Evolutionary conservation across 306 rosid species (phyloP).

Genomic region (Acacia confusa): DNA sequence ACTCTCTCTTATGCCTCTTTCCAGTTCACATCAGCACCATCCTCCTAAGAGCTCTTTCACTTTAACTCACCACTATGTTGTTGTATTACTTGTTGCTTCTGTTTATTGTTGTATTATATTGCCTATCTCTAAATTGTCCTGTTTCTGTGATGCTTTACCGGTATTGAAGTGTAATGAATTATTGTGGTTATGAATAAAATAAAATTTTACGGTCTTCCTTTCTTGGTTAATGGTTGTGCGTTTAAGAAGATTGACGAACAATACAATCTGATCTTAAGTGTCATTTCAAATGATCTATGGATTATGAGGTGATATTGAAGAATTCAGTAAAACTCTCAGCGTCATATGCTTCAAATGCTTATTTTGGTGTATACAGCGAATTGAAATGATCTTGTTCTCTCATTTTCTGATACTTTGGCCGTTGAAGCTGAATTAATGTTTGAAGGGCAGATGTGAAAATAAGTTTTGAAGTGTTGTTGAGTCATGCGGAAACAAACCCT

Average conservation of each 20-base stretch:
- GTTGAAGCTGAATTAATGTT: not conserved
- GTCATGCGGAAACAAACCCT: not conserved
- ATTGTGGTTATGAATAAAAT: not conserved
- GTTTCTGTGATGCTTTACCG: constrained; percentile 3
- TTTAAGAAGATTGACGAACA: not conserved
- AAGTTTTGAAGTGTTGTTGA: not conserved
- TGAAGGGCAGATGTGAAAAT: not conserved
- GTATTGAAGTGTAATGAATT: not conserved
- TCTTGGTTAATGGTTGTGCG: no score
- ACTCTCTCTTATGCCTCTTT: constrained; percentile 78
- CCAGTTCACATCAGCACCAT: constrained; percentile 52
- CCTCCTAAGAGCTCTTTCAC: constrained; percentile 13
- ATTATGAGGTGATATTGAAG: not conserved
- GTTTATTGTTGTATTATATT: not conserved
- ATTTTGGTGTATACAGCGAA: not conserved
- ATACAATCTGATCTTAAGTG: not conserved
- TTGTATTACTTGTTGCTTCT: not conserved
- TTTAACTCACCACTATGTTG: not conserved
- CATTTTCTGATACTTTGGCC: not conserved
- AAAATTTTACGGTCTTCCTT: not conserved
- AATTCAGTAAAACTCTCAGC: not conserved
- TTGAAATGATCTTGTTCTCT: not conserved
- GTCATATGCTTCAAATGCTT: not conserved
- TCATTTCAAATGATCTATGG: not conserved
- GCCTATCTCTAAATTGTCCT: not conserved